Conservation (phyloP, 306 rosid species). For the Boehmeria nivea region DNA sequence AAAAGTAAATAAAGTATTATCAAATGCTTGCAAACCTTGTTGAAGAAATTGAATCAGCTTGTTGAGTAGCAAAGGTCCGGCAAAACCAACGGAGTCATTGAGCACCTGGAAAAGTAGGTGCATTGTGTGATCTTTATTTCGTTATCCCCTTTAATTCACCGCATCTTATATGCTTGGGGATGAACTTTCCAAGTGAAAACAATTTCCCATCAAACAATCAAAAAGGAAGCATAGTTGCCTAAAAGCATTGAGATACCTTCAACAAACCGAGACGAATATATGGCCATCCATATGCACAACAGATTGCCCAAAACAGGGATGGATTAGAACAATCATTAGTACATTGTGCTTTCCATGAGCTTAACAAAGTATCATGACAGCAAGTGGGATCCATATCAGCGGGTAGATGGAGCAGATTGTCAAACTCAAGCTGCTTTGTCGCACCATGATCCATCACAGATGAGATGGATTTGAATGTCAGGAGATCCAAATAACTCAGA, state of each 20-base stretch:
- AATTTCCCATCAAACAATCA: background rate
- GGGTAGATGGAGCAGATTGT: constrained; percentile 71
- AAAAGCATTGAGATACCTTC: constrained; percentile 47
- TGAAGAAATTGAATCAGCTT: constrained; percentile 80
- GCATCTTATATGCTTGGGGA: too few relatives aligned
- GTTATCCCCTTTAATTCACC: too few relatives aligned
- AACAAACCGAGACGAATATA: constrained; percentile 71
- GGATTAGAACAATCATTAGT: constrained; percentile 39
- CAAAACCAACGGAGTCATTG: constrained; percentile 85
- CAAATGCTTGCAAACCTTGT: constrained; percentile 75
- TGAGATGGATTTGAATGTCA: constrained; percentile 73
- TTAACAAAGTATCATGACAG: constrained; percentile 52
- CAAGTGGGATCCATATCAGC: constrained; percentile 60
- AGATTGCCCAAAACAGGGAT: constrained; percentile 70
- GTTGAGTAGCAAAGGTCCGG: constrained; percentile 94
- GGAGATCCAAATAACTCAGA: constrained; percentile 47
- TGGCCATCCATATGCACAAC: constrained; percentile 92
- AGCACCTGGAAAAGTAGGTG: constrained; percentile 48
- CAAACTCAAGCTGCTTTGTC: constrained; percentile 68
- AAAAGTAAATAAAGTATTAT: constrained; percentile 15
- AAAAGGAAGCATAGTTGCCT: constrained; percentile 9
- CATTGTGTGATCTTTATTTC: too few relatives aligned
- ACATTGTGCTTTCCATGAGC: constrained; percentile 65
- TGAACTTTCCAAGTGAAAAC: too few relatives aligned
- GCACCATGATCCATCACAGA: constrained; percentile 68